Evolutionary conservation across 371 early-diverging fungal species (phyloP).

Genomic region (Actinomortierella ambigua): DNA sequence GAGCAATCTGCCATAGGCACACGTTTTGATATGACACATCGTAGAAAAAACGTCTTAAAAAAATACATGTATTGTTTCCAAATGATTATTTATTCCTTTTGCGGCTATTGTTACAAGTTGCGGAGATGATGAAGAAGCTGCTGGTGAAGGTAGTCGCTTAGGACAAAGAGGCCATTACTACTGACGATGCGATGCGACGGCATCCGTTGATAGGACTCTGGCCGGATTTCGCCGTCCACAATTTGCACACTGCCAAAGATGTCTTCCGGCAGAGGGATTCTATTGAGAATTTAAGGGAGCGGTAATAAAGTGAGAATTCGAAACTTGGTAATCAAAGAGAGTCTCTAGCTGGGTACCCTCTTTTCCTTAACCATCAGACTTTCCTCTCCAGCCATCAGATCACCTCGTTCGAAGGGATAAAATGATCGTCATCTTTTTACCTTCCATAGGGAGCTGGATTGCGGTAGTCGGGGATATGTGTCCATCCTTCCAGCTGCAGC

Average conservation of each 20-base stretch:
- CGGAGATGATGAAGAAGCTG: slow-evolving; percentile 22
- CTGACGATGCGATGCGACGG: slow-evolving; percentile 82
- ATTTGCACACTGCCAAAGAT: slow-evolving; percentile 78
- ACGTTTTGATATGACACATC: too few relatives aligned
- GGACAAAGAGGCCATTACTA: slow-evolving; percentile 70
- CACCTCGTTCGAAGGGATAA: too few relatives aligned
- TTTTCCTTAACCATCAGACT: too few relatives aligned
- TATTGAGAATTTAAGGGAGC: too few relatives aligned
- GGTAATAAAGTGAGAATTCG: too few relatives aligned
- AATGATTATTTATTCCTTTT: neutral
- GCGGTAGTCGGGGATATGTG: slow-evolving; percentile 39
- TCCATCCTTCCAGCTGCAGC: slow-evolving; percentile 45
- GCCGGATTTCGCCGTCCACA: slow-evolving; percentile 54
- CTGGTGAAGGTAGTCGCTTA: slow-evolving; percentile 52
- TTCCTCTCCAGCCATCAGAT: too few relatives aligned
- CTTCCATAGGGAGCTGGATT: slow-evolving; percentile 46
- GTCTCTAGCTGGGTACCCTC: too few relatives aligned
- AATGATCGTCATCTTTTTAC: slow-evolving; percentile 7
- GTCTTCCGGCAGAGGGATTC: slow-evolving; percentile 81
- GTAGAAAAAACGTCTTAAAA: too few relatives aligned
- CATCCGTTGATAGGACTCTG: slow-evolving; percentile 71
- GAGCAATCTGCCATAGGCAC: too few relatives aligned
- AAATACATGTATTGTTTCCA: neutral
- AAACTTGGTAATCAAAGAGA: too few relatives aligned
- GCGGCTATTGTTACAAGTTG: slow-evolving; percentile 1